A percentile compares a stretch with the other conserved stretches of the same genome.
These are phyloP conservation scores for Kwoniella newhampshirensis DNA, from an alignment of 768 basidiomycete species.

Conservation along the genomic window DNA sequence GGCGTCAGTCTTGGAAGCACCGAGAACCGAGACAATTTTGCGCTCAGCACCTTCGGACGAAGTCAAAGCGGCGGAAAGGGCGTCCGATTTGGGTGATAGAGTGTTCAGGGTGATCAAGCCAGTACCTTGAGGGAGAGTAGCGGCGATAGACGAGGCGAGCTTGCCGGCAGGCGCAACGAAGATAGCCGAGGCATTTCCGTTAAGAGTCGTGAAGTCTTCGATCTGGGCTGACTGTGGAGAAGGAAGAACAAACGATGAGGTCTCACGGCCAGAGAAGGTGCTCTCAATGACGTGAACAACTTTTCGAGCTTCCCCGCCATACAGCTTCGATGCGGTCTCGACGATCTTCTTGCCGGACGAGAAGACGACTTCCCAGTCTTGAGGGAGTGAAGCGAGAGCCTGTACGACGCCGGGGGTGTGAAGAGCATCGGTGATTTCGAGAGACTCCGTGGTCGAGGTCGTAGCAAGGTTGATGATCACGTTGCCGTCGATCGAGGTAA, in stretches of 20 bases:
- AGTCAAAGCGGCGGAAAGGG: slow-evolving; percentile 31
- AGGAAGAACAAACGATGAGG: slow-evolving; percentile 60
- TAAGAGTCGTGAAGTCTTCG: slow-evolving; percentile 55
- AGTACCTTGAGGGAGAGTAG: slow-evolving; percentile 9
- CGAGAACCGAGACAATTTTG: slow-evolving; percentile 38
- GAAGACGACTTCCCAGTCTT: slow-evolving; percentile 63
- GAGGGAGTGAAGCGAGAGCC: slow-evolving; percentile 32
- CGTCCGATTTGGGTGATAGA: slow-evolving; percentile 35
- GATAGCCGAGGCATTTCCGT: slow-evolving; percentile 33
- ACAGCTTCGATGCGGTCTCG: slow-evolving; percentile 74
- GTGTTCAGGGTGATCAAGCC: slow-evolving; percentile 33
- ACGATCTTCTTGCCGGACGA: slow-evolving; percentile 81
- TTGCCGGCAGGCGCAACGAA: slow-evolving; percentile 37
- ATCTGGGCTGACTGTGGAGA: slow-evolving; percentile 52
- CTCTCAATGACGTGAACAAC: slow-evolving; percentile 91
- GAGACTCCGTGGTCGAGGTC: slow-evolving; percentile 63
- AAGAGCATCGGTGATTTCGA: slow-evolving; percentile 75
- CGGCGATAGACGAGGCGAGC: slow-evolving; percentile 9
- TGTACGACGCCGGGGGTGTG: slow-evolving; percentile 35
- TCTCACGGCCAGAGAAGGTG: slow-evolving; percentile 72
- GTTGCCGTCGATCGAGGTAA: slow-evolving; percentile 69
- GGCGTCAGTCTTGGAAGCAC: slow-evolving; percentile 34
- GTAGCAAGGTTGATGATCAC: slow-evolving; percentile 81
- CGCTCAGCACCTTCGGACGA: slow-evolving; percentile 17
- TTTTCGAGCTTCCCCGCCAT: slow-evolving; percentile 60